A percentile compares a stretch with the other conserved stretches of the same genome.
phyloP scores from a whole-genome alignment of 2,329 filamentous ascomycete genomes.

The Aspergillus fumigatus region DNA sequence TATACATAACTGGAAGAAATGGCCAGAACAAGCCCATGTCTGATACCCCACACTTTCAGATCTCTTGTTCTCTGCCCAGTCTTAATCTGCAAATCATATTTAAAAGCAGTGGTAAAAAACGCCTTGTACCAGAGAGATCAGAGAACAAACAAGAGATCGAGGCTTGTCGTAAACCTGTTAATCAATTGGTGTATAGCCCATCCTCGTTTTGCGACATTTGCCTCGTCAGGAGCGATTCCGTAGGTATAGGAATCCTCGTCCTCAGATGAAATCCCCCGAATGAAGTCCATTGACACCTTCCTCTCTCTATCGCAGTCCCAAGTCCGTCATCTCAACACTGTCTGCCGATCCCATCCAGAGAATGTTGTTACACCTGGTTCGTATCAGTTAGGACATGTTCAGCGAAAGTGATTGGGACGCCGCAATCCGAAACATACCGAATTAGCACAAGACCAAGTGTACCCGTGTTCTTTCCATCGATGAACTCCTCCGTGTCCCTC shows the following conservation, averaged over 20 bases:
- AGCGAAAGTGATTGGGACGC: neutral
- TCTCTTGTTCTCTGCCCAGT: neutral
- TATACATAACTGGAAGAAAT: neutral
- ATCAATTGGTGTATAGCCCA: neutral
- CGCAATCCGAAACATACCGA: constrained; percentile 51
- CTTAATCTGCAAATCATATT: constrained; percentile 5
- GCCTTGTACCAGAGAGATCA: constrained; percentile 12
- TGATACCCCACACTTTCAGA: neutral
- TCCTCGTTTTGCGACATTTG: constrained; percentile 3
- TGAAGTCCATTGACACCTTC: constrained; percentile 19
- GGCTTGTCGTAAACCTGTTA: neutral
- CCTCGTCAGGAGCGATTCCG: constrained; percentile 4
- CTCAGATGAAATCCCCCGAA: constrained; percentile 6
- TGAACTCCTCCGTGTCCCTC: constrained; percentile 83
- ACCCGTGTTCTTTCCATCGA: constrained; percentile 80
- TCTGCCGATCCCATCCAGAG: constrained; percentile 72
- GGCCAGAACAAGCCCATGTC: neutral
- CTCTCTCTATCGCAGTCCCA: constrained; percentile 29
- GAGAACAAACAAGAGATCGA: constrained; percentile 13
- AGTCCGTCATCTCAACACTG: constrained; percentile 45
- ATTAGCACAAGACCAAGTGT: constrained; percentile 88
- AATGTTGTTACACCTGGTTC: constrained; percentile 84
- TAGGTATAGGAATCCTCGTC: constrained; percentile 13
- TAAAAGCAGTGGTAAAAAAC: constrained; percentile 17
- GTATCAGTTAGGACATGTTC: neutral